These are phyloP conservation scores for Dissophora ornata DNA, from an alignment of 192 early-diverging fungal species.

Conservation along the genomic window DNA sequence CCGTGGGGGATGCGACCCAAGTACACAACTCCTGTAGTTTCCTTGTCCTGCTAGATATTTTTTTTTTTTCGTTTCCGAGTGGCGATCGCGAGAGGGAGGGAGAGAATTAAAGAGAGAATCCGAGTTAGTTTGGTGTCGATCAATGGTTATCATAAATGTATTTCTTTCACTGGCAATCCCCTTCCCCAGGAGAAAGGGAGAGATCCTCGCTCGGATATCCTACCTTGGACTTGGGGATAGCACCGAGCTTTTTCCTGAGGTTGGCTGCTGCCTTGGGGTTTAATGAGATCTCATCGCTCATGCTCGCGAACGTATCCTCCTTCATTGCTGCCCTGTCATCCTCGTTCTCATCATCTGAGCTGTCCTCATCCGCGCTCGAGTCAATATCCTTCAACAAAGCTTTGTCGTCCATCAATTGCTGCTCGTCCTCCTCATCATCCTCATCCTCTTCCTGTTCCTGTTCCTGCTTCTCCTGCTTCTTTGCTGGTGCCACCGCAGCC, in stretches of 20 bases:
- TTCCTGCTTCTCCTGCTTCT: constrained; percentile 45
- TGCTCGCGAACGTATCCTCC: constrained; percentile 54
- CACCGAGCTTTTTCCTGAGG: constrained; percentile 39
- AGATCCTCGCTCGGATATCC: no score
- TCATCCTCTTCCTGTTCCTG: constrained; percentile 54
- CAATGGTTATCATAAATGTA: no score
- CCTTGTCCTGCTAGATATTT: constrained; percentile 26
- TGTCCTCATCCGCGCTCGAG: constrained; percentile 50
- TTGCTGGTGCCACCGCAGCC: constrained; percentile 22
- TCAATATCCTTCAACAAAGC: constrained; percentile 56
- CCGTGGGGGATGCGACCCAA: constrained; percentile 94
- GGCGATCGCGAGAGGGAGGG: no score
- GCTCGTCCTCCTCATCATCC: constrained; percentile 55
- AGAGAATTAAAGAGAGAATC: no score
- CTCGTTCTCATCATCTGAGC: constrained; percentile 42
- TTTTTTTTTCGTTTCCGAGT: no score
- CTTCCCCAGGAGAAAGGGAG: neutral
- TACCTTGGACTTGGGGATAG: constrained; percentile 42
- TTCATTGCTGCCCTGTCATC: constrained; percentile 49
- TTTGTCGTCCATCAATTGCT: constrained; percentile 58
- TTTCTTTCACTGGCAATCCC: neutral
- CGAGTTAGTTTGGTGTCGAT: no score
- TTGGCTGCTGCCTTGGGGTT: constrained; percentile 47
- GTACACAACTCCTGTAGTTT: constrained; percentile 81
- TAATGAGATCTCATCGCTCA: constrained; percentile 54